phyloP scores from a whole-genome alignment of 805 yeast species.

The Myxozyma mucilagina region DNA sequence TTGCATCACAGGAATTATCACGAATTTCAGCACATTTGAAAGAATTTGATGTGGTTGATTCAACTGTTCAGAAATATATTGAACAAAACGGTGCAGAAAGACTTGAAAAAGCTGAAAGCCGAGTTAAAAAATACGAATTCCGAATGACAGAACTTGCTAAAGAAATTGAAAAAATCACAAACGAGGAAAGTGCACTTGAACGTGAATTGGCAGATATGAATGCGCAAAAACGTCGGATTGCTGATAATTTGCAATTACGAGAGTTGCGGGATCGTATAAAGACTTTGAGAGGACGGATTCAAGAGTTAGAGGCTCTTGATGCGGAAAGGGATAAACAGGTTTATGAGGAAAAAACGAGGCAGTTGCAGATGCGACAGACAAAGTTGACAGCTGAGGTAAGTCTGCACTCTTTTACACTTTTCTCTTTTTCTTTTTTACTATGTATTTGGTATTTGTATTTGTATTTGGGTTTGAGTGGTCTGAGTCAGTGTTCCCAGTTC shows the following conservation, averaged over 20 bases:
- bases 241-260: constrained; percentile 63
- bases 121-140: constrained; percentile 35
- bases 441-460: no score
- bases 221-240: constrained; percentile 56
- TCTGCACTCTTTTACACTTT: neutral
- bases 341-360: constrained; percentile 58
- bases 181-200: constrained; percentile 37
- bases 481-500: neutral
- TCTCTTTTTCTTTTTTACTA: neutral
- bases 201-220: constrained; percentile 37
- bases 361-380: constrained; percentile 53
- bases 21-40: constrained; percentile 3
- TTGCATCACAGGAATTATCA: neutral
- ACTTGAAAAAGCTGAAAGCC: constrained; percentile 43
- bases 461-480: no score
- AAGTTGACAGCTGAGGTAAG: constrained; percentile 52
- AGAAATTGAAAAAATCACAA: constrained; percentile 32
- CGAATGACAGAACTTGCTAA: constrained; percentile 34
- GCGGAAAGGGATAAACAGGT: constrained; percentile 62
- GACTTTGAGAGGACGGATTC: constrained; percentile 45
- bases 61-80: neutral
- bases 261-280: constrained; percentile 46
- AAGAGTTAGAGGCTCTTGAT: constrained; percentile 51
- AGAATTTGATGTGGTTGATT: constrained; percentile 11
- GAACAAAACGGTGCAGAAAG: neutral